phyloP scores from a whole-genome alignment of 768 basidiomycete species.

The Auricularia cornea region DNA sequence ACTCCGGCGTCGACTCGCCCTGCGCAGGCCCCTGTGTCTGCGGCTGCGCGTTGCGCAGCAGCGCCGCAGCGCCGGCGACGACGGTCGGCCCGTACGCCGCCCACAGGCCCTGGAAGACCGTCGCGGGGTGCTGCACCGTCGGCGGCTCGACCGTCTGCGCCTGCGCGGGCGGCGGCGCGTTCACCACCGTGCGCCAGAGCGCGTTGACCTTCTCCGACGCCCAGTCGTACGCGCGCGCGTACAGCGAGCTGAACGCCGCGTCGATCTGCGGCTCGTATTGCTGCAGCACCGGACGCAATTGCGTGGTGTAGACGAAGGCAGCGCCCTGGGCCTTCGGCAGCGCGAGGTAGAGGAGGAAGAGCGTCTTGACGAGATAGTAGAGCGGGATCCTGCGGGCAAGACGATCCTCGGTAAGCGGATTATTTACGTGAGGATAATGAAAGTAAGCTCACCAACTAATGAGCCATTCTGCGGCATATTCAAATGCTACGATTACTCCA shows the following conservation, averaged over 20 bases:
- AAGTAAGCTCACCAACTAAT: constrained; percentile 61
- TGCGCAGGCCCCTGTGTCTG: background rate
- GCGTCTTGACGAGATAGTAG: constrained; percentile 72
- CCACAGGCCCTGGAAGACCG: constrained; percentile 63
- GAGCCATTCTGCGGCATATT: constrained; percentile 81
- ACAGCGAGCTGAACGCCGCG: constrained; percentile 58
- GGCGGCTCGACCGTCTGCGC: constrained; percentile 27
- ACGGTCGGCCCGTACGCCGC: constrained; percentile 68
- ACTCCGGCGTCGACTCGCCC: background rate
- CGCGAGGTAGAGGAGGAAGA: constrained; percentile 83
- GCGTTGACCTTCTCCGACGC: constrained; percentile 54
- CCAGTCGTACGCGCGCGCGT: constrained; percentile 50
- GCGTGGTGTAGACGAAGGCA: constrained; percentile 69
- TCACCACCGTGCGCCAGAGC: constrained; percentile 54
- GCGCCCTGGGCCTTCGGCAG: constrained; percentile 87
- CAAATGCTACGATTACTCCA: constrained; percentile 71
- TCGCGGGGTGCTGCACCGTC: constrained; percentile 40
- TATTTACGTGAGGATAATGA: background rate
- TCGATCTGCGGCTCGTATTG: constrained; percentile 83
- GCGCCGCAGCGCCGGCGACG: constrained; percentile 50
- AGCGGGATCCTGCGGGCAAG: constrained; percentile 66
- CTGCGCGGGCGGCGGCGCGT: constrained; percentile 11
- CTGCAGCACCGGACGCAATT: constrained; percentile 77
- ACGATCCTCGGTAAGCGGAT: constrained; percentile 3
- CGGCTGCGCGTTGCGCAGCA: background rate